A percentile compares a stretch with the other conserved stretches of the same genome.
Conservation (phyloP, 768 basidiomycete species). For the Coprinopsis marcescibilis region DNA sequence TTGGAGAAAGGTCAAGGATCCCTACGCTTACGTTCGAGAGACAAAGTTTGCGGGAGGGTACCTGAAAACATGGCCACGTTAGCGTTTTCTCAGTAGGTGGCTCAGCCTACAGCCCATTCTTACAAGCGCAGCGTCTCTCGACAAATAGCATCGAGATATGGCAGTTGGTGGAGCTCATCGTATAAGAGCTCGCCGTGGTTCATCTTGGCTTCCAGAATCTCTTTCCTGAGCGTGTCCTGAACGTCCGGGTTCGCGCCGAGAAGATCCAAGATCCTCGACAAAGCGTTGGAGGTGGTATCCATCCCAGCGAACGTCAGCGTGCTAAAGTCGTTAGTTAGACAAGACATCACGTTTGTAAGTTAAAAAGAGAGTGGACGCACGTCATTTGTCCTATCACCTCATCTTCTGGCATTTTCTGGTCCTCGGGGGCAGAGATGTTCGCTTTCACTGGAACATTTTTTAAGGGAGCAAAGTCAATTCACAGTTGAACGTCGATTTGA, state of each 20-base stretch:
- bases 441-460: too few species aligned
- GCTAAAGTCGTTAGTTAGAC: conserved; percentile 10
- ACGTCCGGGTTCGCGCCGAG: conserved; percentile 16
- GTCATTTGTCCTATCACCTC: conserved; percentile 31
- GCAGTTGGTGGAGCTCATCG: conserved; percentile 31
- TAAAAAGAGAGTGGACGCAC: conserved; percentile 19
- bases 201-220: conserved; percentile 21
- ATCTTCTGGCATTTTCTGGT: conserved; percentile 28
- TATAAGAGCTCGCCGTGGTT: conserved; percentile 26
- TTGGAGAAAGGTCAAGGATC: too few species aligned
- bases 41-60: conserved; percentile 20
- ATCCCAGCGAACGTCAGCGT: conserved; percentile 21
- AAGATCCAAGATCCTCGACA: conserved; percentile 16
- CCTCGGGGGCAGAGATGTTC: conserved; percentile 28
- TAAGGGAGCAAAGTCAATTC: too few species aligned
- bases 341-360: background rate
- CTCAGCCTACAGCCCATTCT: conserved; percentile 8
- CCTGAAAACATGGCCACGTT: conserved; percentile 8
- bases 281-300: conserved; percentile 20
- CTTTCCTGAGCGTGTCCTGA: conserved; percentile 18
- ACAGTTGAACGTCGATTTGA: too few species aligned
- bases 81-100: background rate
- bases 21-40: conserved; percentile 14
- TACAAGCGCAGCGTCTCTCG: conserved; percentile 32
- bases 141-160: conserved; percentile 32